Percentiles rank a stretch among this genome's conserved stretches.
These are phyloP conservation scores for Ophiocytium majus DNA, from an alignment of 352 stramenopile genomes.

Conservation along the genomic window DNA sequence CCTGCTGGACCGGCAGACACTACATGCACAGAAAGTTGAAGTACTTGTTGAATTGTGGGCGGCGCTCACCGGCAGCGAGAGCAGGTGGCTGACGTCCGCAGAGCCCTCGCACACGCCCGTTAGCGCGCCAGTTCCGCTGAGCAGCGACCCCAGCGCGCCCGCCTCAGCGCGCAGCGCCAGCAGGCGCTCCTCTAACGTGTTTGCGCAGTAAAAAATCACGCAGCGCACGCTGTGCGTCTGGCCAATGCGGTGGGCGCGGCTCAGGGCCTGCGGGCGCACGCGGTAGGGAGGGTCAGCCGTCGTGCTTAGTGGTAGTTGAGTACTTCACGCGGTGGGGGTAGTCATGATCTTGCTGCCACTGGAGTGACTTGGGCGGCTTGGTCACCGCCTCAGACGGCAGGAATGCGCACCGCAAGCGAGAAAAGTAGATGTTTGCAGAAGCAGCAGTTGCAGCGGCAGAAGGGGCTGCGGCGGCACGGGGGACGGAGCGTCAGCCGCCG, in stretches of 20 bases:
- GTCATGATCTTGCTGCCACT: too few relatives aligned
- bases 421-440: too few relatives aligned
- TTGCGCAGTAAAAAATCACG: slow-evolving; percentile 46
- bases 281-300: too few relatives aligned
- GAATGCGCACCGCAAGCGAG: too few relatives aligned
- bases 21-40: not conserved
- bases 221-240: slow-evolving; percentile 45
- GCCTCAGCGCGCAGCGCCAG: slow-evolving; percentile 34
- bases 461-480: too few relatives aligned
- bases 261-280: slow-evolving; percentile 33
- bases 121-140: not conserved
- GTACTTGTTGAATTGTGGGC: not conserved
- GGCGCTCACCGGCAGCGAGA: not conserved
- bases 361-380: too few relatives aligned
- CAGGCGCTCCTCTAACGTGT: slow-evolving; percentile 48
- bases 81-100: not conserved
- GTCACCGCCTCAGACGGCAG: too few relatives aligned
- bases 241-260: slow-evolving; percentile 44
- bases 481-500: too few relatives aligned
- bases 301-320: too few relatives aligned
- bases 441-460: too few relatives aligned
- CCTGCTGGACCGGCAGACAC: not conserved
- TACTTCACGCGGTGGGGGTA: too few relatives aligned
- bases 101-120: not conserved
- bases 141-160: not conserved